Evolutionary conservation across 371 early-diverging fungal genomes (phyloP).

Genomic region (Phascolomyces articulosus): DNA sequence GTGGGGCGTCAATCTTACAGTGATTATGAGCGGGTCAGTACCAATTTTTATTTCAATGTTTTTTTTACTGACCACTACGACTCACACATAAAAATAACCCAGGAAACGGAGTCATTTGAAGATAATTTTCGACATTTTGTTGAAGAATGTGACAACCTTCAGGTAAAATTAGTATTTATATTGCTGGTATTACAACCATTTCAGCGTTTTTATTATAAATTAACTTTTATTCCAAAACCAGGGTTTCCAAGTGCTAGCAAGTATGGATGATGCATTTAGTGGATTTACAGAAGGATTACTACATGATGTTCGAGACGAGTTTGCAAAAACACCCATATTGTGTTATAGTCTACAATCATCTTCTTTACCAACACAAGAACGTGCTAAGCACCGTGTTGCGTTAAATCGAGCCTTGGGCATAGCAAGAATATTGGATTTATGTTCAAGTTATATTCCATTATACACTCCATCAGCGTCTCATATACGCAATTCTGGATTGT

Average conservation of each 20-base stretch:
- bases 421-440: conserved; percentile 47
- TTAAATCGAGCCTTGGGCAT: conserved; percentile 58
- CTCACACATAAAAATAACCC: not conserved
- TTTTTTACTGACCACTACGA: not conserved
- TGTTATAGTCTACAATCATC: conserved; percentile 60
- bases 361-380: conserved; percentile 28
- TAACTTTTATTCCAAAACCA: conserved; percentile 13
- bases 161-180: too few species aligned
- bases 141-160: conserved; percentile 87
- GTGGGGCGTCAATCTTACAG: conserved; percentile 72
- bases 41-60: not conserved
- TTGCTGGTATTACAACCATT: too few species aligned
- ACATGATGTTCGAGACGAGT: conserved; percentile 76
- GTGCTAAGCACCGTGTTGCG: conserved; percentile 33
- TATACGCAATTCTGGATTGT: conserved; percentile 26
- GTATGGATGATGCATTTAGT: conserved; percentile 77
- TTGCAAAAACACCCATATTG: conserved; percentile 70
- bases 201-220: not conserved
- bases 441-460: conserved; percentile 64
- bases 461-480: conserved; percentile 35
- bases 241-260: conserved; percentile 82
- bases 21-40: conserved; percentile 58
- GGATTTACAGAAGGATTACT: conserved; percentile 72
- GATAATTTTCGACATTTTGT: conserved; percentile 76
- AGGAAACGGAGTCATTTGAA: conserved; percentile 70